phyloP scores from a whole-genome alignment of 2,329 filamentous ascomycete genomes.

The Colletotrichum musicola region DNA sequence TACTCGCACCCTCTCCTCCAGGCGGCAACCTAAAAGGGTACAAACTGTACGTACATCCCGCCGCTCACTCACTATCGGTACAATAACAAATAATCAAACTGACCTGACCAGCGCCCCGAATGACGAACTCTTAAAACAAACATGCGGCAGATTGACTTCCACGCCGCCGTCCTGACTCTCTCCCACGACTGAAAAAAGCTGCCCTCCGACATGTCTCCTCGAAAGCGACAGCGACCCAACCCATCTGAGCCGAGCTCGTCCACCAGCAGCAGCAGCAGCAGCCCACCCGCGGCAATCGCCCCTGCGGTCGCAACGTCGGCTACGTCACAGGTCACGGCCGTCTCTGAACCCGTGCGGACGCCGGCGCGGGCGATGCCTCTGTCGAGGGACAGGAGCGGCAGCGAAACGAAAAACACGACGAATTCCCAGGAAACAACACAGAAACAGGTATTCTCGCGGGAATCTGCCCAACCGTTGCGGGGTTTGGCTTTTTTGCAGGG shows the following conservation, averaged over 20 bases:
- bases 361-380: slow-evolving; percentile 31
- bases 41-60: not conserved
- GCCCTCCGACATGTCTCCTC: slow-evolving; percentile 52
- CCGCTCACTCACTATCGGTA: not conserved
- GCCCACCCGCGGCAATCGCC: slow-evolving; percentile 38
- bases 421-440: slow-evolving; percentile 9
- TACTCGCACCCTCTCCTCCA: not conserved
- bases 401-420: slow-evolving; percentile 29
- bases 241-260: slow-evolving; percentile 43
- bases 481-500: not conserved
- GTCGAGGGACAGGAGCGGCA: slow-evolving; percentile 35
- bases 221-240: slow-evolving; percentile 56
- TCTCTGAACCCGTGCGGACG: slow-evolving; percentile 33
- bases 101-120: slow-evolving; percentile 16
- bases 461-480: not conserved
- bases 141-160: slow-evolving; percentile 36
- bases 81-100: slow-evolving; percentile 13
- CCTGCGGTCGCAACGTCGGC: slow-evolving; percentile 36
- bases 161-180: slow-evolving; percentile 17
- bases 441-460: slow-evolving; percentile 35
- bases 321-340: slow-evolving; percentile 41
- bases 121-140: slow-evolving; percentile 28
- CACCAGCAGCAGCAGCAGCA: not conserved
- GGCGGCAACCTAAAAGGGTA: too few species aligned
- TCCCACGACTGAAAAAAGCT: slow-evolving; percentile 15